Percentiles rank a stretch among this genome's conserved stretches.
Evolutionary conservation across 352 stramenopile species (phyloP).

Genomic region (Phytophthora parvispora): DNA sequence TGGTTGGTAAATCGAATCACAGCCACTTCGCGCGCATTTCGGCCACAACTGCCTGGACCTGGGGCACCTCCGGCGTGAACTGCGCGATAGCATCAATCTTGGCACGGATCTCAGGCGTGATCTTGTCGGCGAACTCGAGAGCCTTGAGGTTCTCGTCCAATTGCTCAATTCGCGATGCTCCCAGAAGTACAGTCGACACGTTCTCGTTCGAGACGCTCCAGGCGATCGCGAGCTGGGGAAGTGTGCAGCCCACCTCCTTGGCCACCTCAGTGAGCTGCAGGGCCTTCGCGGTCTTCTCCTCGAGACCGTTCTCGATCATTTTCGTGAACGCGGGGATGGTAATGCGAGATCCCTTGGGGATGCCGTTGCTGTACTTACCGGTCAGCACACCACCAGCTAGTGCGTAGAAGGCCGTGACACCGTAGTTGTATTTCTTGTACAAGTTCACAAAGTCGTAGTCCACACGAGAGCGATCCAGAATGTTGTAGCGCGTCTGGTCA

Average conservation of each 20-base stretch:
- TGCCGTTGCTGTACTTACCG: slow-evolving; percentile 80
- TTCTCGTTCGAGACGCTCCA: slow-evolving; percentile 67
- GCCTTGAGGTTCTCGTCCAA: slow-evolving; percentile 85
- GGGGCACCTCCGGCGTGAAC: slow-evolving; percentile 43
- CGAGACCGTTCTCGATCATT: slow-evolving; percentile 56
- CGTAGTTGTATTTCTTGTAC: slow-evolving; percentile 75
- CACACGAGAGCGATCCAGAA: slow-evolving; percentile 70
- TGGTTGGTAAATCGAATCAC: no score
- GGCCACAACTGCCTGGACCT: slow-evolving; percentile 42
- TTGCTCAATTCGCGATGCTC: slow-evolving; percentile 69
- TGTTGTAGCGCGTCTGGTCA: slow-evolving; percentile 79
- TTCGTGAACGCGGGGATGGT: slow-evolving; percentile 63
- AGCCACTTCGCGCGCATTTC: slow-evolving; percentile 47
- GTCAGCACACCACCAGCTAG: slow-evolving; percentile 73
- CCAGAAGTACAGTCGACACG: slow-evolving; percentile 72
- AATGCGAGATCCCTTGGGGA: slow-evolving; percentile 61
- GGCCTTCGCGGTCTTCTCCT: slow-evolving; percentile 60
- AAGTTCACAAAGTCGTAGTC: slow-evolving; percentile 66
- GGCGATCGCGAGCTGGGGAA: slow-evolving; percentile 70
- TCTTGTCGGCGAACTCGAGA: slow-evolving; percentile 69
- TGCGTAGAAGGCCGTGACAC: slow-evolving; percentile 75
- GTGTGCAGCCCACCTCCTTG: slow-evolving; percentile 68
- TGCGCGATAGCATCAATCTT: slow-evolving; percentile 80
- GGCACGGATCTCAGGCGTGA: slow-evolving; percentile 71
- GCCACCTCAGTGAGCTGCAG: slow-evolving; percentile 59